Conservation (phyloP, 257 asterid genomes). For the Ilex aquifolium region DNA sequence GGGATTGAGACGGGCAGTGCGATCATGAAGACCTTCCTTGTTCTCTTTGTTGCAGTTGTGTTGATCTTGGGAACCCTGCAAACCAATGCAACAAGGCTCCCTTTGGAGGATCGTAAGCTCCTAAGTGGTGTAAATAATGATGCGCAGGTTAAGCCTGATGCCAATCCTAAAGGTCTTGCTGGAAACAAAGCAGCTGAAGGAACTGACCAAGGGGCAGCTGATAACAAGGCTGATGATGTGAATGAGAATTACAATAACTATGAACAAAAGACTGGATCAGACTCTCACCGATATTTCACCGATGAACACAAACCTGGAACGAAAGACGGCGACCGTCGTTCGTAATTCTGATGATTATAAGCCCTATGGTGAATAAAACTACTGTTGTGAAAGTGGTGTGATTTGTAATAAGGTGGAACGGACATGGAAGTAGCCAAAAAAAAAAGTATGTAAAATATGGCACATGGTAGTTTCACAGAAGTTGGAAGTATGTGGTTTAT, state of each 20-base stretch:
- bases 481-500: no score
- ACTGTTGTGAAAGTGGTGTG: no score
- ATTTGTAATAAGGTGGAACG: no score
- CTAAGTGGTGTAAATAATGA: neutral
- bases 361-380: no score
- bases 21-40: constrained; percentile 15
- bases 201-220: neutral
- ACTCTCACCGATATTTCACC: constrained; percentile 15
- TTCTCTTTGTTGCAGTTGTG: constrained; percentile 11
- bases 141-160: no score
- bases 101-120: constrained; percentile 6
- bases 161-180: neutral
- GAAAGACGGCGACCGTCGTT: no score
- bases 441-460: no score
- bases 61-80: constrained; percentile 11
- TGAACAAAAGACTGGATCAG: neutral
- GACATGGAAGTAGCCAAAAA: no score
- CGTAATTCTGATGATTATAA: no score
- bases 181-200: constrained; percentile 1
- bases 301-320: neutral
- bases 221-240: neutral
- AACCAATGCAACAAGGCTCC: constrained; percentile 3
- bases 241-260: no score
- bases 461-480: no score
- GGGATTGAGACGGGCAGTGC: neutral